phyloP scores from a whole-genome alignment of 2,329 filamentous ascomycete species.

The Aspergillus sp. region DNA sequence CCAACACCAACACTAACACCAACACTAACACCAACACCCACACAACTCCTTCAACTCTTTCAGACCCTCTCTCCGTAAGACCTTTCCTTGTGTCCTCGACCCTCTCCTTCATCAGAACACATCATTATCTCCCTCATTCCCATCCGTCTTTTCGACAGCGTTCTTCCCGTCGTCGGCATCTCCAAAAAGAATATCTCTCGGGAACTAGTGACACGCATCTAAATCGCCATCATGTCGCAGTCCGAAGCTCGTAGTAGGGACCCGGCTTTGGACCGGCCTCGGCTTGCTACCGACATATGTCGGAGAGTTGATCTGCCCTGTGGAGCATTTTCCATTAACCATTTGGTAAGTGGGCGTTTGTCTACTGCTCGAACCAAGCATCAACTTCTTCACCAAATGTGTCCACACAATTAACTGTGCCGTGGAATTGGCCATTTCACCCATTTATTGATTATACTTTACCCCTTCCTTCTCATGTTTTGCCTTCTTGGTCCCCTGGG shows the following conservation, averaged over 20 bases:
- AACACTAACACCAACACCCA: not conserved
- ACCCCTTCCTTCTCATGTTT: not conserved
- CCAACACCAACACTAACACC: no score
- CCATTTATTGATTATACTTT: not conserved
- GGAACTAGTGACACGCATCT: not conserved
- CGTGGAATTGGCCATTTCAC: not conserved
- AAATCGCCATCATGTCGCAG: conserved; percentile 6
- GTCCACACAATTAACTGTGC: not conserved
- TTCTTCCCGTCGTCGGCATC: not conserved
- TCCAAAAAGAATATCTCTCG: not conserved
- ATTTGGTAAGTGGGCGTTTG: conserved; percentile 22
- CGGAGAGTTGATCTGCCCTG: conserved; percentile 26
- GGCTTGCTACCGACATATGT: conserved; percentile 22
- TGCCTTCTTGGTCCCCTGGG: not conserved
- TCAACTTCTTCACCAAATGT: not conserved
- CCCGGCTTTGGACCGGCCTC: conserved; percentile 23
- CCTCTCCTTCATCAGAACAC: not conserved
- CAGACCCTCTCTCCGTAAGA: not conserved
- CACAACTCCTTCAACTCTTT: not conserved
- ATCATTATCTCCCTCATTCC: not conserved
- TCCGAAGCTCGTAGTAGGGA: conserved; percentile 9
- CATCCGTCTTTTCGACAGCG: not conserved
- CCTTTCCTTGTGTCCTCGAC: not conserved
- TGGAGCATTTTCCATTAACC: conserved; percentile 22
- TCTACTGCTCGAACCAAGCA: not conserved